These are phyloP conservation scores for Quercus aquifolioides DNA, from an alignment of 306 rosid species.

Conservation along the genomic window DNA sequence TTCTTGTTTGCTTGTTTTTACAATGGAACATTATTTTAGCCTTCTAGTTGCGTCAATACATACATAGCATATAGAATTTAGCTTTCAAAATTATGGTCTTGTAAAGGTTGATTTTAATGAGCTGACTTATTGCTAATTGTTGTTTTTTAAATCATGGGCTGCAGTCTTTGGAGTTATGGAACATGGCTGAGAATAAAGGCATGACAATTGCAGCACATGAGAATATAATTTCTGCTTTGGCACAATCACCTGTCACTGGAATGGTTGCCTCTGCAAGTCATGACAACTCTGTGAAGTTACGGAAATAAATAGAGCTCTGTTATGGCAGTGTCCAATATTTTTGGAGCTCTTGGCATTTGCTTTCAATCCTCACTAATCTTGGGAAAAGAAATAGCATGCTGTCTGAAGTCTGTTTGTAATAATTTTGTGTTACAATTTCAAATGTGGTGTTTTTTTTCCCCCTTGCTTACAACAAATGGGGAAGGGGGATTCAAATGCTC, in stretches of 20 bases:
- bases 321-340: constrained; percentile 16
- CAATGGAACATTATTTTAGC: neutral
- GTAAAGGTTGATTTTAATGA: neutral
- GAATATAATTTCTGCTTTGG: constrained; percentile 42
- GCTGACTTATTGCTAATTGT: neutral
- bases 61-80: neutral
- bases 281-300: constrained; percentile 40
- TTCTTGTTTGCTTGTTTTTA: neutral
- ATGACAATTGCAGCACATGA: constrained; percentile 38
- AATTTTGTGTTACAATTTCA: neutral
- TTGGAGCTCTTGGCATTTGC: constrained; percentile 7
- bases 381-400: constrained; percentile 12
- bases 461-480: too few relatives aligned
- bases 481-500: too few relatives aligned
- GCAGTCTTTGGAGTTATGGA: constrained; percentile 51
- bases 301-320: constrained; percentile 31
- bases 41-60: neutral
- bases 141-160: neutral
- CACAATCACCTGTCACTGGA: constrained; percentile 41
- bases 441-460: neutral
- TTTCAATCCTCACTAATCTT: constrained; percentile 12
- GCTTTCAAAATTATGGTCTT: neutral
- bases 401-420: neutral
- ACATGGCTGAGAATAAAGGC: constrained; percentile 49
- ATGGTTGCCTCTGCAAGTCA: constrained; percentile 59